These are phyloP conservation scores for Westerdykella aurantiaca DNA, from an alignment of 2,329 filamentous ascomycete genomes.

Conservation along the genomic window DNA sequence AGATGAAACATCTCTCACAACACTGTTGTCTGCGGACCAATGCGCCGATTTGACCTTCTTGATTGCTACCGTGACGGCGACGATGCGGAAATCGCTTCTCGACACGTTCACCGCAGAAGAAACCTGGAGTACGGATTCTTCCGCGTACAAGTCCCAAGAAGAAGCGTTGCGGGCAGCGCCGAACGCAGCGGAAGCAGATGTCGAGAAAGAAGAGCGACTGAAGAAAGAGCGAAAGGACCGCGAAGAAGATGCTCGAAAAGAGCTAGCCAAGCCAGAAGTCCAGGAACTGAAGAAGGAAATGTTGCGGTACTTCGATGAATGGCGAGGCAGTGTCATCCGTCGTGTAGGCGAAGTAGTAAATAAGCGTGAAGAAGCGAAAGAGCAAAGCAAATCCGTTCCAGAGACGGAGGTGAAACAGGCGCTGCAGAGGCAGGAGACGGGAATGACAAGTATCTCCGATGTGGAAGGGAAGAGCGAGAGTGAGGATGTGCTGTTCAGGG, in stretches of 20 bases:
- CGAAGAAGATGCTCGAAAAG: constrained; percentile 39
- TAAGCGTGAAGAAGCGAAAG: constrained; percentile 30
- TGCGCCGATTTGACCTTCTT: constrained; percentile 45
- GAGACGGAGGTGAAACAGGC: constrained; percentile 15
- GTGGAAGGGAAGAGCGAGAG: constrained; percentile 24
- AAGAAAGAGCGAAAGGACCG: constrained; percentile 26
- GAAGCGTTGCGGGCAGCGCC: constrained; percentile 21
- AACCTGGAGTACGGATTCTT: constrained; percentile 8
- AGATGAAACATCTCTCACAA: constrained; percentile 38
- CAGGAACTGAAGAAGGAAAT: constrained; percentile 64
- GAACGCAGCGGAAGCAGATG: constrained; percentile 18
- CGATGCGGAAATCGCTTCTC: constrained; percentile 43
- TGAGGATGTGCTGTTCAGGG: constrained; percentile 37
- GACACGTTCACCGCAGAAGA: constrained; percentile 38
- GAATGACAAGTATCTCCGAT: constrained; percentile 20
- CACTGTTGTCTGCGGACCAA: constrained; percentile 42
- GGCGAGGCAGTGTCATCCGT: constrained; percentile 65
- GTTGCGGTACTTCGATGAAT: constrained; percentile 69
- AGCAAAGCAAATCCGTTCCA: constrained; percentile 22
- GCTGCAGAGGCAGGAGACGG: constrained; percentile 26
- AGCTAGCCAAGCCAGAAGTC: constrained; percentile 48
- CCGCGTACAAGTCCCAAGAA: constrained; percentile 15
- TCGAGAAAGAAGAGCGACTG: constrained; percentile 27
- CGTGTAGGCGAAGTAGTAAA: constrained; percentile 63
- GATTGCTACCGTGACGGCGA: constrained; percentile 44